Percentiles rank a stretch among this genome's conserved stretches.
Conservation (phyloP, 345 rosid species). For the Jatropha curcas region DNA sequence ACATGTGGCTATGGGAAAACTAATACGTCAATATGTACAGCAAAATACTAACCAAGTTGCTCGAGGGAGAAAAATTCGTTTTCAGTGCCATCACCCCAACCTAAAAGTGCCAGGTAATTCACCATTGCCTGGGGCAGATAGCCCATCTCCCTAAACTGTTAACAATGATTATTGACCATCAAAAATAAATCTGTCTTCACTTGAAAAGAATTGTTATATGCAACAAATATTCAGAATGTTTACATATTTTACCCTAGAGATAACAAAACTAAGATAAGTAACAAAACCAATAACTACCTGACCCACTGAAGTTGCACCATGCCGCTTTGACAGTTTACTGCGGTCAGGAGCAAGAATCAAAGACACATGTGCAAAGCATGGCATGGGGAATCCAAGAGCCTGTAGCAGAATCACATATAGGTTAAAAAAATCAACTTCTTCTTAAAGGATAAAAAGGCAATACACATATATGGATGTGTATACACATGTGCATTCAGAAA, state of each 20-base stretch:
- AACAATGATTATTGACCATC: constrained; percentile 6
- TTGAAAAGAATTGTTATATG: not conserved
- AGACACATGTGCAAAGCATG: constrained; percentile 87
- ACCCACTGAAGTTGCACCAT: constrained; percentile 96
- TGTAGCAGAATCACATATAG: constrained; percentile 32
- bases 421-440: constrained; percentile 15
- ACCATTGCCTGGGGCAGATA: constrained; percentile 92
- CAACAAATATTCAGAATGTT: constrained; percentile 9
- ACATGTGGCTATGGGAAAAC: not conserved
- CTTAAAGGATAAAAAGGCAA: constrained; percentile 9
- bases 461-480: not conserved
- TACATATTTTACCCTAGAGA: constrained; percentile 4
- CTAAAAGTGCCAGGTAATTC: constrained; percentile 88
- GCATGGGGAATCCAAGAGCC: constrained; percentile 94
- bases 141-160: constrained; percentile 92
- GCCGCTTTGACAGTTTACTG: constrained; percentile 91
- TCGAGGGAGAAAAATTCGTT: constrained; percentile 86
- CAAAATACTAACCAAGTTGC: constrained; percentile 64
- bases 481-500: not conserved
- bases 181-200: constrained; percentile 4
- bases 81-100: constrained; percentile 99
- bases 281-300: constrained; percentile 52
- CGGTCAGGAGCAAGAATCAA: constrained; percentile 93
- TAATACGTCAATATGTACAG: not conserved
- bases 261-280: constrained; percentile 12